Evolutionary conservation across 139 green algal species (phyloP).

Genomic region (Pseudopediastrum boryanum): DNA sequence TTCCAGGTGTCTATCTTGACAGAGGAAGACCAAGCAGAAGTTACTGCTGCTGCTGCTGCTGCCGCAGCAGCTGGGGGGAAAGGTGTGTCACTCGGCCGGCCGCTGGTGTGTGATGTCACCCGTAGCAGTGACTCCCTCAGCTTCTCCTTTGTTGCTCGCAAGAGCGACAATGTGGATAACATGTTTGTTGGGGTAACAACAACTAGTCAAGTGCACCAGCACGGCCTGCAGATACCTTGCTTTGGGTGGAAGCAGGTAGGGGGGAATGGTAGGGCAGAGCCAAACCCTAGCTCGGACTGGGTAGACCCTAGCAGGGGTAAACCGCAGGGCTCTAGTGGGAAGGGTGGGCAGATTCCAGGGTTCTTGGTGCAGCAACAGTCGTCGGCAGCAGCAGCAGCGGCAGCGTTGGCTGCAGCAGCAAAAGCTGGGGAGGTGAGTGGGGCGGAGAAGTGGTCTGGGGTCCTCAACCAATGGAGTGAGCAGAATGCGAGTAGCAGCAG

Average conservation of each 20-base stretch:
- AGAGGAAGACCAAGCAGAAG: background rate
- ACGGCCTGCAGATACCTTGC: conserved; percentile 16
- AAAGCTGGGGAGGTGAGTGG: background rate
- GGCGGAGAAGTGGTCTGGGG: too few species aligned
- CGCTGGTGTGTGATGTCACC: conserved; percentile 1
- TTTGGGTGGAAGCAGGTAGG: conserved; percentile 27
- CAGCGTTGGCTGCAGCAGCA: background rate
- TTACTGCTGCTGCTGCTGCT: background rate
- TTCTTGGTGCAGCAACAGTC: background rate
- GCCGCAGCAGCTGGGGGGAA: background rate
- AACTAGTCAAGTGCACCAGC: conserved; percentile 8
- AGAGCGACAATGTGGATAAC: conserved; percentile 12
- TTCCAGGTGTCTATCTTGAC: background rate
- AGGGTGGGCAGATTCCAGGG: background rate
- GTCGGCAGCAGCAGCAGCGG: background rate
- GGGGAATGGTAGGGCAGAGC: too few species aligned
- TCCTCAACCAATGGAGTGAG: too few species aligned
- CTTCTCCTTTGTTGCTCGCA: background rate
- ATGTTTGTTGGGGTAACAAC: conserved; percentile 26
- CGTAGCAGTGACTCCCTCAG: background rate
- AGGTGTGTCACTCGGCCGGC: background rate
- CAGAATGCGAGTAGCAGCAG: too few species aligned
- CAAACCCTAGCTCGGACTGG: too few species aligned
- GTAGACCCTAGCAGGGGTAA: too few species aligned
- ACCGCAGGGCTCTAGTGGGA: too few species aligned